Conservation (phyloP, 164 flowering plant genomes). For the Platanus orientalis region DNA sequence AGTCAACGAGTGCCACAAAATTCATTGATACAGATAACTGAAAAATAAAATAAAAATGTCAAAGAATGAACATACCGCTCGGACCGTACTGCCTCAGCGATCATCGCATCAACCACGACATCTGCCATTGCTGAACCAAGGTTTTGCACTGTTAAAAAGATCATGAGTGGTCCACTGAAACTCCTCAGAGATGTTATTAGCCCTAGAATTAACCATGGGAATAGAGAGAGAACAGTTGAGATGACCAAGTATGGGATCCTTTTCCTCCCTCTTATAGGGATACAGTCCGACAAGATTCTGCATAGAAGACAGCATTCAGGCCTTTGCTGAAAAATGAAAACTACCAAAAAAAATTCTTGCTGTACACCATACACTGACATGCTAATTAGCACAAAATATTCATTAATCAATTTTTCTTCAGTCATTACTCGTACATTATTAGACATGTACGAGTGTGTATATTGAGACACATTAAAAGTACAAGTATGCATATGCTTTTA, state of each 20-base stretch:
- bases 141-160: conserved; percentile 72
- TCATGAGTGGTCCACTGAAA: conserved; percentile 47
- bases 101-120: conserved; percentile 97
- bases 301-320: conserved; percentile 13
- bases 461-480: not conserved
- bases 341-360: not conserved
- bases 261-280: conserved; percentile 80
- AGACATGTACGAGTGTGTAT: not conserved
- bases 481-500: not conserved
- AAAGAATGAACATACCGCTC: conserved; percentile 46
- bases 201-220: conserved; percentile 83
- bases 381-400: not conserved
- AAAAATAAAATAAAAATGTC: not conserved
- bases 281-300: conserved; percentile 88
- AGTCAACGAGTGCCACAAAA: not conserved
- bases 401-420: not conserved
- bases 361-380: not conserved
- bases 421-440: not conserved
- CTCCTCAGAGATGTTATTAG: conserved; percentile 42
- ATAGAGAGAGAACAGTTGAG: conserved; percentile 65
- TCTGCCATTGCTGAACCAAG: conserved; percentile 95
- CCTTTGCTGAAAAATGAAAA: not conserved
- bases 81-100: conserved; percentile 77
- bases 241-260: conserved; percentile 73
- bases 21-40: not conserved